Evolutionary conservation across 106 monocot species (phyloP), one percentile per base, ranked within the genome.

Genomic region (Hemerocallis citrina): DNA sequence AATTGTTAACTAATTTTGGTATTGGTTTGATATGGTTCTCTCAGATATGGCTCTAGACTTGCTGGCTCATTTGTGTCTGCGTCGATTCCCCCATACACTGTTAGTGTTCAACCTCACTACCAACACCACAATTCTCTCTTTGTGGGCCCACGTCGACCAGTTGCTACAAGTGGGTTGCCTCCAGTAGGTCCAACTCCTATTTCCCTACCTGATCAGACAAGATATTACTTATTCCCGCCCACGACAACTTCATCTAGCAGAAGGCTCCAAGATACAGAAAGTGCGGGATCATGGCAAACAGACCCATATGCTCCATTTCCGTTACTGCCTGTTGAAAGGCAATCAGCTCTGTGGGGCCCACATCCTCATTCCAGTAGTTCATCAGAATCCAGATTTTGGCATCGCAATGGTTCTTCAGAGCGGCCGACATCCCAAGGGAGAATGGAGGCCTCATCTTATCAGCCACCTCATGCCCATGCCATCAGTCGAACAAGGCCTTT

Each of bases 281-380:
- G 35, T 20, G 14, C 38, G 4, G 71, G 83, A 27, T 62, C 77
- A 32, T 78, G 74, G 77, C 78, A 78, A 24, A 70, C 78, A 36
- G 83, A 77, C 49, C 77, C 24, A 0, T 69, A 74, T 19, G 66
- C 77, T 15, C 82, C 73, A 13, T 77, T 73, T 64, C 82, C 77
- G 8, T 44, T 74, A 48, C 13, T 71, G 7, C 30, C 30, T 7
- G 61, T 70, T 3, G 73, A 82, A 3, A 52, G 68, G 56, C 69
- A 66, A 12, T 65, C 77, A 11, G 27, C 52, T 16, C 73, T 69
- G 72, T 77, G 77, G 77, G 63, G 65, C 2, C 61, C 55, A 3
- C 49, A 42, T 32, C 70, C 61, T 20, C 66, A 64, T 7, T 27
- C 63, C n/a, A 55, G 52, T 21, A 16, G 62, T 67, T 19, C 50